Evolutionary conservation across 345 rosid species (phyloP).

Genomic region (Conringia planisiliqua): DNA sequence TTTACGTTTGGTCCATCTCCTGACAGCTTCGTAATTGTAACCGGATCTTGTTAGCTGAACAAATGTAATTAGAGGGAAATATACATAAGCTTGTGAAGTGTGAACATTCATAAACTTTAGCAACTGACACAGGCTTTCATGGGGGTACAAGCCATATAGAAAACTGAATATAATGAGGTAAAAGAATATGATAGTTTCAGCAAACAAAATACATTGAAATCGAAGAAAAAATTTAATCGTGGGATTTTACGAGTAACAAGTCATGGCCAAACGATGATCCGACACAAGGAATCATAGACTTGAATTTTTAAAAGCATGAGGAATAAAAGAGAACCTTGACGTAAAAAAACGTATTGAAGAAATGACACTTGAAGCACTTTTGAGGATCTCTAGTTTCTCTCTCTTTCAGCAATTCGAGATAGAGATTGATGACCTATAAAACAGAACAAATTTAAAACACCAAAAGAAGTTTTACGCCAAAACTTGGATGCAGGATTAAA

Average conservation of each 20-base stretch:
- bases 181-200: neutral
- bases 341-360: slow-evolving; percentile 85
- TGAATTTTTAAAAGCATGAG: neutral
- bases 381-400: slow-evolving; percentile 77
- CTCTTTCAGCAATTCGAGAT: slow-evolving; percentile 84
- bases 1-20: slow-evolving; percentile 81
- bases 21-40: slow-evolving; percentile 66
- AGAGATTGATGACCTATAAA: slow-evolving; percentile 76
- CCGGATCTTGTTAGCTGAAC: slow-evolving; percentile 49
- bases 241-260: neutral
- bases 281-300: neutral
- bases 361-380: slow-evolving; percentile 84
- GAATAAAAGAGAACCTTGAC: slow-evolving; percentile 51
- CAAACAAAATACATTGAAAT: neutral
- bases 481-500: neutral
- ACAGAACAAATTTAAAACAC: neutral
- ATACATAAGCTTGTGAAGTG: neutral
- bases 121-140: neutral
- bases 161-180: neutral
- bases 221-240: neutral
- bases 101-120: neutral
- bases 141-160: neutral
- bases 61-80: neutral
- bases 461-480: neutral
- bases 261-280: neutral